Percentiles rank a stretch among this genome's conserved stretches.
phyloP scores from a whole-genome alignment of 441 rosid species.

The Jatropha podagrica region DNA sequence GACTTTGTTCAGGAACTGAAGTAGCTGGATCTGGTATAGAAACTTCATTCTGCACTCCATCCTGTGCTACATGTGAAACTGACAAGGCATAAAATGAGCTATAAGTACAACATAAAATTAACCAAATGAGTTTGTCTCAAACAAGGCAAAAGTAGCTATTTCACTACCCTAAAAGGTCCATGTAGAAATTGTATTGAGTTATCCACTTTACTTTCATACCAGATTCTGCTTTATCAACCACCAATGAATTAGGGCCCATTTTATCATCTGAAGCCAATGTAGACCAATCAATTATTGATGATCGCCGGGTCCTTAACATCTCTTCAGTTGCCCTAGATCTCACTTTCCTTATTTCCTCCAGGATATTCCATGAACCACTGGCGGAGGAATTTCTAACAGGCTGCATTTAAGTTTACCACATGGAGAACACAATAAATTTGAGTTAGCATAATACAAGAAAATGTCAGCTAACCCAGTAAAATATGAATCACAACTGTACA shows the following conservation, averaged over 20 bases:
- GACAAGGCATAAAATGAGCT: constrained; percentile 30
- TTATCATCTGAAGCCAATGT: constrained; percentile 42
- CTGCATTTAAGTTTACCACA: constrained; percentile 47
- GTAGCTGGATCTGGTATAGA: constrained; percentile 32
- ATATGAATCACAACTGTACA: not conserved
- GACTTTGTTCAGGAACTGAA: constrained; percentile 40
- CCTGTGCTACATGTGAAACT: constrained; percentile 38
- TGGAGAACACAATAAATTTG: constrained; percentile 18
- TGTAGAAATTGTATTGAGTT: constrained; percentile 28
- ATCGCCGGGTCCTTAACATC: constrained; percentile 55
- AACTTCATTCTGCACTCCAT: constrained; percentile 34
- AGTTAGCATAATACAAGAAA: constrained; percentile 20
- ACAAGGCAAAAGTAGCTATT: constrained; percentile 21
- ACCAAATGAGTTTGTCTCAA: constrained; percentile 3
- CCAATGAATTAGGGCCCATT: constrained; percentile 26
- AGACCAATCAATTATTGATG: constrained; percentile 50
- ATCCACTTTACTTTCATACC: constrained; percentile 24
- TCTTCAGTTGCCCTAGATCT: constrained; percentile 89
- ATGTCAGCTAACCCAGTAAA: not conserved
- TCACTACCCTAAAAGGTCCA: constrained; percentile 33
- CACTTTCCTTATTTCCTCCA: constrained; percentile 83
- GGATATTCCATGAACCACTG: constrained; percentile 72
- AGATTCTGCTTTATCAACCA: constrained; percentile 30
- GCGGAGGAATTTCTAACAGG: constrained; percentile 49
- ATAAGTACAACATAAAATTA: not conserved